A percentile compares a stretch with the other conserved stretches of the same genome.
Evolutionary conservation across 306 rosid species (phyloP).

Genomic region (Fragaria ananassa): DNA sequence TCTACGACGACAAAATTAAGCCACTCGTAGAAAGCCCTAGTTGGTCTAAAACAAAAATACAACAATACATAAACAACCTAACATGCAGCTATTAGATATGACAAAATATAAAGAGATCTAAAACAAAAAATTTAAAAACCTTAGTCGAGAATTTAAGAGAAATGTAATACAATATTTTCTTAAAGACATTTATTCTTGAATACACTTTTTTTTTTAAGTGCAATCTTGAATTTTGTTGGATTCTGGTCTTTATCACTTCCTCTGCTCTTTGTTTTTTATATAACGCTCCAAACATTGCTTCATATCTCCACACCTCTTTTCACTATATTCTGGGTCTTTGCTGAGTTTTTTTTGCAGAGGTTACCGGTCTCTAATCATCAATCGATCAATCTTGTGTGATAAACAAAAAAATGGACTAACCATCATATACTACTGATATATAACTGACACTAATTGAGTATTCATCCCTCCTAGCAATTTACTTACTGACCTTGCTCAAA

Average conservation of each 20-base stretch:
- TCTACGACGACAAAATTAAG: no score
- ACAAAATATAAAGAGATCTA: no score
- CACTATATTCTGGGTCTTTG: background rate
- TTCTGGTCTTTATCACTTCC: background rate
- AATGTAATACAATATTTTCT: background rate
- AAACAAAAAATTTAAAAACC: no score
- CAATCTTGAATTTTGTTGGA: conserved; percentile 7
- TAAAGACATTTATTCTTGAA: background rate
- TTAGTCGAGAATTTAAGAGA: no score
- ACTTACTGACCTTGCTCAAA: background rate
- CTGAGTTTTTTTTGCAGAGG: background rate
- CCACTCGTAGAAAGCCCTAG: no score
- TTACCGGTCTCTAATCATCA: background rate
- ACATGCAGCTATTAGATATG: no score
- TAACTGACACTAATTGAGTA: conserved; percentile 4
- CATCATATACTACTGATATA: background rate
- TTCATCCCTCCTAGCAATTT: conserved; percentile 10
- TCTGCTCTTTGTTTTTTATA: background rate
- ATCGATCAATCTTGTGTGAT: background rate
- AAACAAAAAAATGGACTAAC: background rate
- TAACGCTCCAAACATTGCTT: background rate
- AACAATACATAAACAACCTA: no score
- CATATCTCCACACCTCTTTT: background rate
- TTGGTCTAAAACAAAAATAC: no score
- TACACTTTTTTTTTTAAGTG: background rate